phyloP scores from a whole-genome alignment of 2,329 filamentous ascomycete genomes.

The Aspergillus fijiensis region DNA sequence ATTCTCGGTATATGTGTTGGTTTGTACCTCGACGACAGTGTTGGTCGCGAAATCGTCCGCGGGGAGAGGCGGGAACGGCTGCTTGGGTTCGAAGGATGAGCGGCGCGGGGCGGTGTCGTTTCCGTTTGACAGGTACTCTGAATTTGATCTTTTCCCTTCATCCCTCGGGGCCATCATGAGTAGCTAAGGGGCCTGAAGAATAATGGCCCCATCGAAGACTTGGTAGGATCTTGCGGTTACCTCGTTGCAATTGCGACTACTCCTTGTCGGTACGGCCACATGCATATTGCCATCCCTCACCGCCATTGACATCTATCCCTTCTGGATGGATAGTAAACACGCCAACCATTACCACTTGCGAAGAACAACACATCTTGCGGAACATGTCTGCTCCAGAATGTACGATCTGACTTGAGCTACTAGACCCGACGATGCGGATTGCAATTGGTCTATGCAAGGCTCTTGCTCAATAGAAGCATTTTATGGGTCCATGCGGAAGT shows the following conservation, averaged over 20 bases:
- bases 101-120: slow-evolving; percentile 9
- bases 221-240: background rate
- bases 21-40: slow-evolving; percentile 12
- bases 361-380: too few relatives aligned
- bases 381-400: too few relatives aligned
- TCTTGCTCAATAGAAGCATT: too few relatives aligned
- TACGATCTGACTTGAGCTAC: too few relatives aligned
- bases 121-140: slow-evolving; percentile 7
- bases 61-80: slow-evolving; percentile 35
- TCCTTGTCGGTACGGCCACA: background rate
- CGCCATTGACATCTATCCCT: too few relatives aligned
- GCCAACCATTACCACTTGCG: too few relatives aligned
- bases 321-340: too few relatives aligned
- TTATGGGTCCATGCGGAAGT: too few relatives aligned
- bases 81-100: slow-evolving; percentile 30
- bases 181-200: background rate
- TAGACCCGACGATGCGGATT: too few relatives aligned
- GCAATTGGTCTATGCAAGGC: too few relatives aligned
- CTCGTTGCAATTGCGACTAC: background rate
- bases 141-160: slow-evolving; percentile 4
- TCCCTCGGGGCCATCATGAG: slow-evolving; percentile 16
- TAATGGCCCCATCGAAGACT: background rate
- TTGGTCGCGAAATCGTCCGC: slow-evolving; percentile 25
- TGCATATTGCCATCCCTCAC: background rate
- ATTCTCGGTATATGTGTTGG: slow-evolving; percentile 23